These are phyloP conservation scores for Saccharomycopsis vini DNA, from an alignment of 805 yeast genomes.

Conservation along the genomic window DNA sequence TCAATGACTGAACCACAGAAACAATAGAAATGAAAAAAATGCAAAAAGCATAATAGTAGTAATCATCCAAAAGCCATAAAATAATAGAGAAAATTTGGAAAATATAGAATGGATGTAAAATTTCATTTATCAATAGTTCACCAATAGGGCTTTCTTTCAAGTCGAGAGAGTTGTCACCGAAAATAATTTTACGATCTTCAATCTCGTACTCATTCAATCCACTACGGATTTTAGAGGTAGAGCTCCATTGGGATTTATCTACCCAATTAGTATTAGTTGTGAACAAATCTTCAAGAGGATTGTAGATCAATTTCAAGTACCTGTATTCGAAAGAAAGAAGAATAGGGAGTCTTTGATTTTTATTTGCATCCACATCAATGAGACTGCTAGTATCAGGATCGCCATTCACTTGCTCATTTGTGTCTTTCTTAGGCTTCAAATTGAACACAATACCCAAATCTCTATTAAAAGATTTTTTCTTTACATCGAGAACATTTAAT, in stretches of 20 bases:
- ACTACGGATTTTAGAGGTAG: constrained; percentile 38
- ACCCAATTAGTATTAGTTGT: constrained; percentile 82
- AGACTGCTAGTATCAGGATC: constrained; percentile 22
- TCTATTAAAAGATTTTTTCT: constrained; percentile 56
- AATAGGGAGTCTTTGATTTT: constrained; percentile 41
- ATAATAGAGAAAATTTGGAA: constrained; percentile 90
- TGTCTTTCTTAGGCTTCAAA: constrained; percentile 23
- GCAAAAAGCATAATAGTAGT: constrained; percentile 89
- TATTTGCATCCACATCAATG: constrained; percentile 17
- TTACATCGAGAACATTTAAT: constrained; percentile 49
- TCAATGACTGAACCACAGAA: constrained; percentile 68
- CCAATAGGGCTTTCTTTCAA: constrained; percentile 62
- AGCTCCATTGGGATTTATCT: constrained; percentile 62
- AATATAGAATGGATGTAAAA: constrained; percentile 89
- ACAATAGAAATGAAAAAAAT: constrained; percentile 78
- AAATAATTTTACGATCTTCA: constrained; percentile 62
- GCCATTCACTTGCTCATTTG: constrained; percentile 20
- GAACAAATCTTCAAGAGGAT: constrained; percentile 82
- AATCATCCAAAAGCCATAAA: constrained; percentile 87
- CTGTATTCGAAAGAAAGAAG: constrained; percentile 71
- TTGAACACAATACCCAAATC: constrained; percentile 61
- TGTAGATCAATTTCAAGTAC: constrained; percentile 72
- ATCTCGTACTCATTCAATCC: constrained; percentile 67
- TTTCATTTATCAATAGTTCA: constrained; percentile 73
- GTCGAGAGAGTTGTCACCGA: constrained; percentile 69